Evolutionary conservation across 1,284 basidiomycete genomes (phyloP), one percentile per base, ranked within the genome.

Genomic region (Somion occarium): DNA sequence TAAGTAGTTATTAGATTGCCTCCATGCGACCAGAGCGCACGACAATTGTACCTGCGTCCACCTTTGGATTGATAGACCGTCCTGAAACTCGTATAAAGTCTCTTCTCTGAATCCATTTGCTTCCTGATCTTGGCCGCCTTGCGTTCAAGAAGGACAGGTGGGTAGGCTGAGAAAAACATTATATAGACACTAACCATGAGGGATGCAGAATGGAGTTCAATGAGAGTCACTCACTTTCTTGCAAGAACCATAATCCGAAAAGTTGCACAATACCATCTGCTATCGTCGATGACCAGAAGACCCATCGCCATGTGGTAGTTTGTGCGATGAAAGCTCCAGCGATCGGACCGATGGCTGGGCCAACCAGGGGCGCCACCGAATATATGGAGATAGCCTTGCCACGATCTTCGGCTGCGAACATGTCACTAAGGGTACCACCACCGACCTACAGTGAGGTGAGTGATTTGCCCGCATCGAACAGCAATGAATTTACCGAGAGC

Each of bases 381-480:
- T 88, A 90, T 1, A 87, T 69, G 0, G 83, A 81, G 23, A 87
- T 74, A 0, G 85, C 85, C 54, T 74, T 70, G 0, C 88, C 88
- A 56, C 86, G 73, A 58, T 90, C 74, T 52, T 89, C 83, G 0
- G 84, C 63, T n/a, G 61, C 64, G 78, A 82, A 92, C 42, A 85
- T 73, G 64, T 92, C 90, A 1, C 80, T 77, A 0, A 92, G 68
- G 1, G 85, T 76, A 1, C 84, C 89, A 39, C 85, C 87, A 52
- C 83, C 82, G 30, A 82, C 68, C 81, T 83, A 44, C 3, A n/a
- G n/a, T n/a, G n/a, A 3, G 46, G 18, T 18, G n/a, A 44, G 19
- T 26, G 30, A 37, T n/a, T n/a, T 5, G 12, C 24, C 25, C n/a
- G 25, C 5, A n/a, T 13, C 44, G 22, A 3, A 19, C 48, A 46